phyloP scores from a whole-genome alignment of 257 asterid genomes.

The Hygrophila difformis region DNA sequence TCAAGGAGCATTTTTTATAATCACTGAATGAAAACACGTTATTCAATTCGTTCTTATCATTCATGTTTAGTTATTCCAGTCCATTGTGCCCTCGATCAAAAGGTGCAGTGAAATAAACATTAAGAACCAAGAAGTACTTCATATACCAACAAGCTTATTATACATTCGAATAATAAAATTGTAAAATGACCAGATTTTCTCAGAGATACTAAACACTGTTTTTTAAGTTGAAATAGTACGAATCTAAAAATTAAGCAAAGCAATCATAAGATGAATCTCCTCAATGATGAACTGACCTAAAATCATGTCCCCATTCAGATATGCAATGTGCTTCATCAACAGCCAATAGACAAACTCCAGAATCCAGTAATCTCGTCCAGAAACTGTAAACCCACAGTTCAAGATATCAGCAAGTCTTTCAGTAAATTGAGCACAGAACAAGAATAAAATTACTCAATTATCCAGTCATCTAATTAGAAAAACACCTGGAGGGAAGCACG shows the following conservation, averaged over 20 bases:
- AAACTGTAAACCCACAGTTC: slow-evolving; percentile 44
- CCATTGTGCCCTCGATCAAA: not conserved
- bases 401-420: not conserved
- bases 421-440: not conserved
- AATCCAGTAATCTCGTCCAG: slow-evolving; percentile 64
- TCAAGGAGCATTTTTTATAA: too few relatives aligned
- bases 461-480: not conserved
- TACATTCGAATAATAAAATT: too few relatives aligned
- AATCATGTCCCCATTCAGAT: slow-evolving; percentile 97
- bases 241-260: not conserved
- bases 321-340: slow-evolving; percentile 99
- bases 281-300: slow-evolving; percentile 42
- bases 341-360: slow-evolving; percentile 83
- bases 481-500: slow-evolving; percentile 50
- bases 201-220: too few relatives aligned
- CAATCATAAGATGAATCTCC: not conserved
- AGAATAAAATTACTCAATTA: not conserved
- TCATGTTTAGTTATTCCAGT: not conserved
- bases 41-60: too few relatives aligned
- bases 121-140: not conserved
- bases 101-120: slow-evolving; percentile 12
- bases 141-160: slow-evolving; percentile 1
- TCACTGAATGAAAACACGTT: too few relatives aligned
- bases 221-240: too few relatives aligned
- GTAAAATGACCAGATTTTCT: too few relatives aligned